Evolutionary conservation across 768 basidiomycete species (phyloP), one percentile per base, ranked within the genome.

Genomic region (Boletus subparvulus): DNA sequence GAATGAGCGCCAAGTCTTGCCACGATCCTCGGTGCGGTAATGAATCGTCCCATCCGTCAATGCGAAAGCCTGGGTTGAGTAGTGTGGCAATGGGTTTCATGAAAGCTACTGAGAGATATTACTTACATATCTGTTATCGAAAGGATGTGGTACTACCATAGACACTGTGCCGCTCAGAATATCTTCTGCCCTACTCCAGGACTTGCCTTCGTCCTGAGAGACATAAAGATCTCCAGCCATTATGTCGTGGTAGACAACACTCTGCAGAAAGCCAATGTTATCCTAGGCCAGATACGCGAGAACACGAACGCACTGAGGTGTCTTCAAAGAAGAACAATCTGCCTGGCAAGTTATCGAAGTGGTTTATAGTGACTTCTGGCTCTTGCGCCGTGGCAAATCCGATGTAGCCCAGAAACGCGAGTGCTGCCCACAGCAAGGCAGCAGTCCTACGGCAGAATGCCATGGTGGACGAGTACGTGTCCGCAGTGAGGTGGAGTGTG

Each of bases 241-340:
- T 3, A 83, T 70, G 72, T 98, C 94, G 65, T 94, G 92, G 65
- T 90, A 94, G 47, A 96, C 76, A n/a, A 86, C 88, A 24, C 74
- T 76, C 86, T 88, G 69, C 1, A 50, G 14, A 49, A 28, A 41
- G 0, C 2, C 3, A 46, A 19, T 12, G 46, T 56, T 19, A 61
- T 26, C 28, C 7, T 8, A 33, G 13, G 30, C 3, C 21, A 43
- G 19, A 47, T 33, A 30, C 24, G 32, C n/a, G 19, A 30, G 24
- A n/a, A 47, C n/a, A 43, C 19, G n/a, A 26, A 77, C 88, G 63
- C 63, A 95, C 95, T 32, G 87, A 73, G 8, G 92, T 87, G 74
- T 97, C 96, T 60, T 98, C 91, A 74, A 98, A 97, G 80, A 94
- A 98, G 76, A 89, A 90, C 50, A 96, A 68, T 63, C 81, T 79